Base-by-base conservation (phyloP, 129 eudicot genomes). In the Flaveria bidentis region DNA sequence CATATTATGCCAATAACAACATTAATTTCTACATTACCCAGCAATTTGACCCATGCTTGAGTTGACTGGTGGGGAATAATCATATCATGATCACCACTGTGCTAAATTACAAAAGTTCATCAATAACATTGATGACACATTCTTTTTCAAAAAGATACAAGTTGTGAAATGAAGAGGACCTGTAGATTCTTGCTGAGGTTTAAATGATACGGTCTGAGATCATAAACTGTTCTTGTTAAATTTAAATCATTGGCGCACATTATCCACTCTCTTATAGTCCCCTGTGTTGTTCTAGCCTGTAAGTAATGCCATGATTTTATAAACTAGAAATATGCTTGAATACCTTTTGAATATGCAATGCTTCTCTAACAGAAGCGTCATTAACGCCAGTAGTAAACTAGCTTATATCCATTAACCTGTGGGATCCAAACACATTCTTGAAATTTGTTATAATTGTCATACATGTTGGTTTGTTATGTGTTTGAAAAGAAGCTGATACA, bases 31-130 rank as follows among this genome's bases (percentile, higher is more conserved):
- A 66, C 16, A 80, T 12, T 50, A 92, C 97, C 97, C 97, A 1
- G 83, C 92, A 49, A 85, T 45, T 82, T 92, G 93, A 65, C 81
- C 96, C 98, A 92, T 33, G 88, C 86, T 75, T 87, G 80, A 51
- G 92, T 92, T 51, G 82, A 84, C 15, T 70, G 81, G 39, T 78
- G 77, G 6, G 94, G 84, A 20, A 85, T 63, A 6, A 57, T 0
- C 82, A 87, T 62, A 78, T 92, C 98, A 78, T 92, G 96, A 69
- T 77, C 81, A 77, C 81, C 81, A 4, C 81, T 77, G 69, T 15
- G 9, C 46, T 8, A 68, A 18, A 67, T 77, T 44, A 53, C 2
- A 55, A 15, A 77, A 55, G 17, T 67, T 67, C 5, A 44, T 49
- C 30, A 26, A 2, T 26, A 26, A 26, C 30, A 26, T 25, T 61